Evolutionary conservation across 2,329 filamentous ascomycete species (phyloP), one percentile per base, ranked within the genome.

Genomic region (Verticillium dahliae): DNA sequence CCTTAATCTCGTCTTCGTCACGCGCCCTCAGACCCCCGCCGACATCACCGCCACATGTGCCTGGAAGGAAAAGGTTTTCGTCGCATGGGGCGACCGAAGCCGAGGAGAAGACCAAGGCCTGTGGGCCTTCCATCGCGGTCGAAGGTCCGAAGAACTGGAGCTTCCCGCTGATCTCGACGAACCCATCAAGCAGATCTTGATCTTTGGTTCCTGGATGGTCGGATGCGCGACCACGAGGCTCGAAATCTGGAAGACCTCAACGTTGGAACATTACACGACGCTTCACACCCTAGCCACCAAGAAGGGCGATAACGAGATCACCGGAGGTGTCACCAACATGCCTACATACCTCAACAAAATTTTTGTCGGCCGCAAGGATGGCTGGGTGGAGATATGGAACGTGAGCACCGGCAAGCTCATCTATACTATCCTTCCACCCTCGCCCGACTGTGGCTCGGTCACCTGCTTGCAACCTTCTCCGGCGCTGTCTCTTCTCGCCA

Each of bases 271-370:
- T 73, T 97, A 98, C 75, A 97, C 94, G 0, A 93, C 91, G 0
- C 81, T 98, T 18, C 82, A 84, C 60, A 85, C 84, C 4, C 81
- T 84, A 63, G 78, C 83, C 1, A 77, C 81, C 1, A 78, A 77
- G 64, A 80, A 85, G 37, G 82, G 82, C 22, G 84, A 85, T 61
- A 88, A 87, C 67, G 79, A 88, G 66, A 86, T 97, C 62, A 92
- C 90, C 0, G 90, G 90, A 31, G 87, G 89, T 58, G 83, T 97
- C 67, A 90, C 87, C 72, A 96, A 86, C 69, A 92, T 98, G 89
- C 93, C 94, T 1, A 98, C 95, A 0, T 96, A 92, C 74, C 76
- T 99, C 63, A 99, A 99, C 81, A 99, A 99, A 76, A 85, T 99
- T 55, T 92, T 98, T 66, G 90, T 92, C 2, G 96, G 92, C 10